Evolutionary conservation across 2,329 filamentous ascomycete genomes (phyloP).

Genomic region (Cercospora zeae-maydis): DNA sequence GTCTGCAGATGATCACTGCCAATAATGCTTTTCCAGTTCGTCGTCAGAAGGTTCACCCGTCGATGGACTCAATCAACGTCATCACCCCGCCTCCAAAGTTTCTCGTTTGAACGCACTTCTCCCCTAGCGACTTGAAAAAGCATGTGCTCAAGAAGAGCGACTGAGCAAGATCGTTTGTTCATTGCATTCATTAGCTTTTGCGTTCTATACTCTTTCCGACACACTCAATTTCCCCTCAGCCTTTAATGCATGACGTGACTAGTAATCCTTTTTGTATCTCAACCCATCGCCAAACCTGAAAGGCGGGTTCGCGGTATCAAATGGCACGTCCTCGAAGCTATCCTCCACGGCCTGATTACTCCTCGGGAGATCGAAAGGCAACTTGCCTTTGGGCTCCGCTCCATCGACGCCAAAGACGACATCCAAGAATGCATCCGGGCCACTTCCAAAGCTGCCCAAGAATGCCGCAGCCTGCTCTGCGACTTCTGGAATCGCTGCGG

Average conservation of each 20-base stretch:
- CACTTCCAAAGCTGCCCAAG: constrained; percentile 42
- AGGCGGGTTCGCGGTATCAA: constrained; percentile 38
- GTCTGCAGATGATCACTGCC: not conserved
- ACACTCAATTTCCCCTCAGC: not conserved
- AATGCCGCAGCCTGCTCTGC: constrained; percentile 40
- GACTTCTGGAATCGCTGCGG: constrained; percentile 45
- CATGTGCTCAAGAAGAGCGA: not conserved
- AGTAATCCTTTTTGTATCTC: constrained; percentile 27
- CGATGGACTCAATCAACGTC: not conserved
- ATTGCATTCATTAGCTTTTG: not conserved
- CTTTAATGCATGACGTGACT: not conserved
- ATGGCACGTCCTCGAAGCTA: constrained; percentile 37
- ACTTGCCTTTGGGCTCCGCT: constrained; percentile 40
- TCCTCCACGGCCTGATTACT: constrained; percentile 44
- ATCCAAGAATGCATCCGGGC: constrained; percentile 45
- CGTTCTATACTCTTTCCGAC: not conserved
- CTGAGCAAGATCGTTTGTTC: not conserved
- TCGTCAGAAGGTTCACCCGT: not conserved
- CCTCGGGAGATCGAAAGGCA: constrained; percentile 50
- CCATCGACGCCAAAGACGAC: constrained; percentile 41
- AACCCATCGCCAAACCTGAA: constrained; percentile 39
- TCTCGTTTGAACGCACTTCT: not conserved
- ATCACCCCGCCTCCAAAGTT: not conserved
- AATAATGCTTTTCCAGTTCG: not conserved
- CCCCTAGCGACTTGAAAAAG: not conserved